phyloP scores from a whole-genome alignment of 495 filamentous ascomycete genomes.

The Penicillium samsonianum region DNA sequence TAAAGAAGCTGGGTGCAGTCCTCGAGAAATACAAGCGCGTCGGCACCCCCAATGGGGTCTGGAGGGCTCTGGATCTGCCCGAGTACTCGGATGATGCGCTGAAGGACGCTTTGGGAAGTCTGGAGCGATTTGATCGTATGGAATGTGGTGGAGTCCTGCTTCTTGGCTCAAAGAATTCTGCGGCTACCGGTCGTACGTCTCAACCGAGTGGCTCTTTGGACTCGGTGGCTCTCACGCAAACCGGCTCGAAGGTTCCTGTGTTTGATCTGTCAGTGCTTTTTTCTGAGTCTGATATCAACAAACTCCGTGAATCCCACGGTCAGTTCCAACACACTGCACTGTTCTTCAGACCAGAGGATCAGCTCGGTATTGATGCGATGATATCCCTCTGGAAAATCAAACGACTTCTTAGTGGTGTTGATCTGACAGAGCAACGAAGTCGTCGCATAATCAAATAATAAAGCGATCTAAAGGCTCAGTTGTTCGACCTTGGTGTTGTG shows the following conservation, averaged over 20 bases:
- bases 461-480: neutral
- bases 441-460: neutral
- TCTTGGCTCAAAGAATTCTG: constrained; percentile 19
- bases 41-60: constrained; percentile 35
- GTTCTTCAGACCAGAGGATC: constrained; percentile 41
- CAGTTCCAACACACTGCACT: constrained; percentile 31
- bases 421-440: neutral
- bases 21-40: constrained; percentile 23
- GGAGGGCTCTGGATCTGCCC: constrained; percentile 32
- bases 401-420: constrained; percentile 46
- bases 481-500: neutral
- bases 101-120: constrained; percentile 21
- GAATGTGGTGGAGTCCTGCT: constrained; percentile 35
- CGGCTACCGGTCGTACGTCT: neutral
- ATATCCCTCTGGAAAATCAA: constrained; percentile 68
- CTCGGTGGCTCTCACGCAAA: constrained; percentile 32
- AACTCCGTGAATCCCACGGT: constrained; percentile 26
- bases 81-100: constrained; percentile 33
- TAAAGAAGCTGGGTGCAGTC: constrained; percentile 39
- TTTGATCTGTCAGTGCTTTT: constrained; percentile 47
- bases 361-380: constrained; percentile 51
- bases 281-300: constrained; percentile 32
- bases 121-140: constrained; percentile 34
- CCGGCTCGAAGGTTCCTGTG: constrained; percentile 39
- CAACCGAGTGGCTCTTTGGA: constrained; percentile 15